Evolutionary conservation across 2,329 filamentous ascomycete genomes (phyloP), one percentile per base, ranked within the genome.

Genomic region (Cryphonectria nitschkei): DNA sequence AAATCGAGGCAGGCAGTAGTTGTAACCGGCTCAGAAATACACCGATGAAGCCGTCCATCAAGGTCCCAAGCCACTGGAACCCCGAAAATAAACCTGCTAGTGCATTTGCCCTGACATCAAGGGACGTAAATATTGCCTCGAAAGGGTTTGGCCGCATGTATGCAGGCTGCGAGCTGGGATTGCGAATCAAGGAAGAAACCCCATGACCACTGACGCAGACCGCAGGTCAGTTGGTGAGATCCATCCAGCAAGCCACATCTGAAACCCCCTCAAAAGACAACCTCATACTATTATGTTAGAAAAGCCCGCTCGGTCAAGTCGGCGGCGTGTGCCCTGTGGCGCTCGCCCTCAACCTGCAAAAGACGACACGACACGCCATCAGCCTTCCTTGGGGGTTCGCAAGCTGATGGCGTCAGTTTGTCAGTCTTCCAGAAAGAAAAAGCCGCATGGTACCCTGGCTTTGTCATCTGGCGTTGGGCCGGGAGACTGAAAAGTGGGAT

Each of bases 151-250:
- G 63, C n/a, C n/a, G 8, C 13, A 39, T 58, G 37, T 68, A 65
- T 19, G 22, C 19, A n/a, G 2, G 16, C 43, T 71, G 67, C 67
- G 65, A 19, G 46, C 65, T 41, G 37, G 22, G 37, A 56, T 29
- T 66, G 29, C 32, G 22, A 61, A 66, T 56, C 62, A 52, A 41
- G 52, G 65, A 69, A 65, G 63, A 22, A 41, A 41, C 29, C 19
- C 69, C 69, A 65, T 68, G 61, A 41, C 34, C 39, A 56, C 39
- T 65, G 69, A 68, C 68, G 66, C 69, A 61, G 60, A 50, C 46
- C 46, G 22, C 22, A n/a, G 46, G 8, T 32, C 56, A 13, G 64
- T 32, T 32, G 32, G 29, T 39, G 46, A 54, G 41, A 34, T 65
- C 43, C n/a, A 11, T 50, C 22, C 29, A 29, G 54, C 29, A 58